phyloP scores from a whole-genome alignment of 2,329 filamentous ascomycete genomes.

The Diaporthe citri region DNA sequence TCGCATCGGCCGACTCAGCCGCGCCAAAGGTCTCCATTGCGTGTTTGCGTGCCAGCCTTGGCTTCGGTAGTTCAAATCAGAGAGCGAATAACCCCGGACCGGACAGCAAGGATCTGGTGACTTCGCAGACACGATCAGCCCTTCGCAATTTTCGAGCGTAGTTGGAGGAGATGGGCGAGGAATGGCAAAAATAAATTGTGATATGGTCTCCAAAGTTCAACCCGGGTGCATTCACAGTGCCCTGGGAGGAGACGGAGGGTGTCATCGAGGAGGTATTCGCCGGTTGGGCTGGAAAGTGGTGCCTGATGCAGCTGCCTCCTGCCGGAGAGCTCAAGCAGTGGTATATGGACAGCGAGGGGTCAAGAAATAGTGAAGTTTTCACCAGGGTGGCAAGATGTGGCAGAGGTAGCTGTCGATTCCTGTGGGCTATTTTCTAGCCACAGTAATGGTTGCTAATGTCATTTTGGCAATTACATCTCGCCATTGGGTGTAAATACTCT shows the following conservation, averaged over 20 bases:
- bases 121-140: slow-evolving; percentile 41
- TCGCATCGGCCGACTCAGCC: slow-evolving; percentile 43
- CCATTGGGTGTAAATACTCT: background rate
- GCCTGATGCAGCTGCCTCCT: slow-evolving; percentile 1
- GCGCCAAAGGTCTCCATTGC: slow-evolving; percentile 43
- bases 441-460: too few species aligned
- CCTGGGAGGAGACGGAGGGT: slow-evolving; percentile 42
- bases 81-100: slow-evolving; percentile 40
- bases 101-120: slow-evolving; percentile 39
- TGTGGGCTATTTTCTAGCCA: too few species aligned
- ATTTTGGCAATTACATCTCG: background rate
- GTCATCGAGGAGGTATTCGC: slow-evolving; percentile 19
- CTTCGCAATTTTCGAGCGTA: slow-evolving; percentile 39
- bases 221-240: slow-evolving; percentile 43
- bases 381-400: background rate
- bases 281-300: slow-evolving; percentile 15
- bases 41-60: slow-evolving; percentile 45
- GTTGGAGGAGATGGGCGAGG: slow-evolving; percentile 40
- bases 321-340: background rate
- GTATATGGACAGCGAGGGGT: background rate
- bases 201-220: slow-evolving; percentile 45
- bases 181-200: slow-evolving; percentile 1
- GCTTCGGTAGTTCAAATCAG: slow-evolving; percentile 39
- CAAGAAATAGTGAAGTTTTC: background rate
- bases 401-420: background rate